phyloP scores from a whole-genome alignment of 2,329 filamentous ascomycete genomes.

The Intubia oerlemansii region DNA sequence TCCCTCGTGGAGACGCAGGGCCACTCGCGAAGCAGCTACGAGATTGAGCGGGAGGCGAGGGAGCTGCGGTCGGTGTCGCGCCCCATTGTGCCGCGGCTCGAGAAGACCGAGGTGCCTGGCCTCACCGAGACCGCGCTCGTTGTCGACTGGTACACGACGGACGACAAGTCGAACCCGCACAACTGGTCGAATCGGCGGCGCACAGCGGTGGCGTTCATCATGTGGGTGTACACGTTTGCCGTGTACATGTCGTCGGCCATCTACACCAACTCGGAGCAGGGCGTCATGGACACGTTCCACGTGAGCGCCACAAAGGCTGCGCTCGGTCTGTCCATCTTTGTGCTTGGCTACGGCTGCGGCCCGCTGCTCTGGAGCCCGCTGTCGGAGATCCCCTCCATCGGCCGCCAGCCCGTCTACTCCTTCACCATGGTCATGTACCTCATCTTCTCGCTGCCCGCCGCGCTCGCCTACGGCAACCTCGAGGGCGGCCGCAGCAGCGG shows the following conservation, averaged over 20 bases:
- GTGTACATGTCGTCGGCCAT: slow-evolving; percentile 17
- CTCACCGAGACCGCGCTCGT: slow-evolving; percentile 10
- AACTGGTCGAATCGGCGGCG: slow-evolving; percentile 23
- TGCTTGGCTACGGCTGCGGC: slow-evolving; percentile 35
- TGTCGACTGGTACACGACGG: slow-evolving; percentile 20
- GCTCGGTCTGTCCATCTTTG: slow-evolving; percentile 31
- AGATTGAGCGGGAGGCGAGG: too few species aligned
- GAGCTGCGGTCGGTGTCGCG: slow-evolving; percentile 11
- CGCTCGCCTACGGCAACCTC: slow-evolving; percentile 12
- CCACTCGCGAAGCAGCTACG: too few species aligned
- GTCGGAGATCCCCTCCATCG: slow-evolving; percentile 19
- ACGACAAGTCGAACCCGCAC: slow-evolving; percentile 28
- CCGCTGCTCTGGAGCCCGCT: slow-evolving; percentile 33
- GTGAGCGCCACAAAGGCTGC: slow-evolving; percentile 24
- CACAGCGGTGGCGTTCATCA: slow-evolving; percentile 15
- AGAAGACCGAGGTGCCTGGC: too few species aligned
- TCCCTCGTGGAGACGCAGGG: too few species aligned
- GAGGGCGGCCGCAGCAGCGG: slow-evolving; percentile 5
- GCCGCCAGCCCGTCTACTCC: slow-evolving; percentile 8
- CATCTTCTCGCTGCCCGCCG: slow-evolving; percentile 20
- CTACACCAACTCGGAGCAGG: slow-evolving; percentile 16
- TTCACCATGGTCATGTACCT: slow-evolving; percentile 8
- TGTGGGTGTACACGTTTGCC: slow-evolving; percentile 29
- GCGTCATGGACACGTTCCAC: slow-evolving; percentile 26
- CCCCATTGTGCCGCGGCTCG: slow-evolving; percentile 11